These are phyloP conservation scores for Carex sylvatica DNA, from an alignment of 202 grass and related monocot genomes.

Conservation along the genomic window DNA sequence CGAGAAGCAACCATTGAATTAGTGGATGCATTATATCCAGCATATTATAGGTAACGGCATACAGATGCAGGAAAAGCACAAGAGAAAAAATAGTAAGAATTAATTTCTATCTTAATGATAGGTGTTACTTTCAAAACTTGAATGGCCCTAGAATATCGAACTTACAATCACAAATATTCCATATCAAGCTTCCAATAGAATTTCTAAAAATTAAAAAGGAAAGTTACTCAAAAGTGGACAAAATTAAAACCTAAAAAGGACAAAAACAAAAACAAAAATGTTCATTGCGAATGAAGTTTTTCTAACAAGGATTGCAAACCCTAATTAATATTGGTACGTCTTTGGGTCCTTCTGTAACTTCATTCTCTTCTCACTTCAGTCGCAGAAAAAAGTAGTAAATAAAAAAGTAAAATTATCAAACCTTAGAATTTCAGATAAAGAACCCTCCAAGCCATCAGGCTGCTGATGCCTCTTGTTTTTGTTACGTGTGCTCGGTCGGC, in stretches of 20 bases:
- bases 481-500: slow-evolving; percentile 85
- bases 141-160: not conserved
- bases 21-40: not conserved
- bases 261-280: not conserved
- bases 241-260: not conserved
- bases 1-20: not conserved
- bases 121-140: not conserved
- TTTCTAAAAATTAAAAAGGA: not conserved
- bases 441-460: slow-evolving; percentile 51
- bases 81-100: not conserved
- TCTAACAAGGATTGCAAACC: not conserved
- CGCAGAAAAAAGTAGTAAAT: not conserved
- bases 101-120: not conserved
- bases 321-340: not conserved
- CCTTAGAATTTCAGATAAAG: slow-evolving; percentile 62
- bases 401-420: slow-evolving; percentile 26
- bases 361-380: not conserved
- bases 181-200: not conserved
- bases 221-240: not conserved
- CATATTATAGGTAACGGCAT: not conserved
- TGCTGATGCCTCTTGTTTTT: slow-evolving; percentile 68
- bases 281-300: not conserved
- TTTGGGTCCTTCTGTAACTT: not conserved
- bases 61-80: not conserved
- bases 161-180: not conserved